These are phyloP conservation scores for Phytophthora fragariae DNA, from an alignment of 352 stramenopile species.

Conservation along the genomic window DNA sequence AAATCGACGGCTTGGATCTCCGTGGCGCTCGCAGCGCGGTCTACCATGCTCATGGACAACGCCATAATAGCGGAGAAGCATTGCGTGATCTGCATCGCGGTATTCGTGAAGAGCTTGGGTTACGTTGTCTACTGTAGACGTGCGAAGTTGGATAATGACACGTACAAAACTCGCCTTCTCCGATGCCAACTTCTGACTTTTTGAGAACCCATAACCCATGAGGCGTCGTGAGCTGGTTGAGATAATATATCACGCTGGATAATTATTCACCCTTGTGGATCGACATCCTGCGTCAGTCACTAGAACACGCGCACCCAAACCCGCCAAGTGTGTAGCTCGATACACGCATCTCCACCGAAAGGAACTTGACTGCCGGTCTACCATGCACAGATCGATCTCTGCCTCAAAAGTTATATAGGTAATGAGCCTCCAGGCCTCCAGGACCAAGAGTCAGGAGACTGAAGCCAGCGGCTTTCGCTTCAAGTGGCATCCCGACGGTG, in stretches of 20 bases:
- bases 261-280: background rate
- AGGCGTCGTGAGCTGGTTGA: background rate
- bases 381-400: background rate
- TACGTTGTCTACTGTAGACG: background rate
- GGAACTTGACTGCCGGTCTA: too few species aligned
- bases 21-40: background rate
- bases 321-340: too few species aligned
- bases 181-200: background rate
- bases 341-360: too few species aligned
- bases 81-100: background rate
- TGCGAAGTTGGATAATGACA: background rate
- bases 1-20: background rate
- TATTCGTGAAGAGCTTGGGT: background rate
- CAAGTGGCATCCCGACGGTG: constrained; percentile 1
- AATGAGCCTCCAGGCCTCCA: background rate
- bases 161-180: background rate
- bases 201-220: background rate
- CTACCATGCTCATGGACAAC: background rate
- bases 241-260: background rate
- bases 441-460: background rate
- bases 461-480: background rate
- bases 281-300: background rate
- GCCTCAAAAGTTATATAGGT: background rate
- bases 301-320: background rate
- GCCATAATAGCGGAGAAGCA: background rate